Percentiles rank a stretch among this genome's conserved stretches.
Conservation (phyloP, 257 asterid species). For the Solanum chaucha region DNA sequence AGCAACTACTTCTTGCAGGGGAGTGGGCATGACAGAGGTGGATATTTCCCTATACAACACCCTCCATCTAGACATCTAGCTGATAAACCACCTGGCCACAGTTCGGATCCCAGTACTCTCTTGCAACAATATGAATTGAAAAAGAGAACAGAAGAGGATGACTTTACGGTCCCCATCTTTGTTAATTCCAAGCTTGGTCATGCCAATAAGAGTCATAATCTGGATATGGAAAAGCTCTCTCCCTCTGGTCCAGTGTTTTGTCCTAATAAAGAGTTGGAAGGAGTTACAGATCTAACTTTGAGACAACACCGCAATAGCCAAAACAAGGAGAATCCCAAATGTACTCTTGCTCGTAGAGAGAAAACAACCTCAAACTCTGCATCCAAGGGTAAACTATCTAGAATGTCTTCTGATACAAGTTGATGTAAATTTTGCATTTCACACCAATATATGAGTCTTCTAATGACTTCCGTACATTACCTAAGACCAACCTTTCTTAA, state of each 20-base stretch:
- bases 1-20: conserved; percentile 30
- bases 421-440: conserved; percentile 4
- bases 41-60: conserved; percentile 22
- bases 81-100: conserved; percentile 31
- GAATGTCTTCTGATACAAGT: conserved; percentile 11
- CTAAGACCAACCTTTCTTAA: conserved; percentile 11
- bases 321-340: conserved; percentile 20
- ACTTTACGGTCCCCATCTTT: conserved; percentile 63
- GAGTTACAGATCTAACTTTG: background rate
- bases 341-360: conserved; percentile 9
- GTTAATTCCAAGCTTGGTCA: conserved; percentile 24
- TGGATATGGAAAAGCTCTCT: conserved; percentile 14
- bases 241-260: conserved; percentile 16
- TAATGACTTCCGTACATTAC: conserved; percentile 5
- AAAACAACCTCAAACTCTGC: conserved; percentile 23
- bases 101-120: conserved; percentile 23
- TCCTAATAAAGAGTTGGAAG: conserved; percentile 15
- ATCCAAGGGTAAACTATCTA: conserved; percentile 10
- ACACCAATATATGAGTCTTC: conserved; percentile 13
- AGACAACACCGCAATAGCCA: conserved; percentile 19
- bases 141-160: conserved; percentile 56
- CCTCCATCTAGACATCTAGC: conserved; percentile 25
- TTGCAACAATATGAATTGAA: conserved; percentile 25
- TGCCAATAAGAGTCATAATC: conserved; percentile 15
- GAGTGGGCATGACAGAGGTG: conserved; percentile 28